Base-by-base conservation (phyloP, 768 basidiomycete genomes). In the Harrya chromipes region DNA sequence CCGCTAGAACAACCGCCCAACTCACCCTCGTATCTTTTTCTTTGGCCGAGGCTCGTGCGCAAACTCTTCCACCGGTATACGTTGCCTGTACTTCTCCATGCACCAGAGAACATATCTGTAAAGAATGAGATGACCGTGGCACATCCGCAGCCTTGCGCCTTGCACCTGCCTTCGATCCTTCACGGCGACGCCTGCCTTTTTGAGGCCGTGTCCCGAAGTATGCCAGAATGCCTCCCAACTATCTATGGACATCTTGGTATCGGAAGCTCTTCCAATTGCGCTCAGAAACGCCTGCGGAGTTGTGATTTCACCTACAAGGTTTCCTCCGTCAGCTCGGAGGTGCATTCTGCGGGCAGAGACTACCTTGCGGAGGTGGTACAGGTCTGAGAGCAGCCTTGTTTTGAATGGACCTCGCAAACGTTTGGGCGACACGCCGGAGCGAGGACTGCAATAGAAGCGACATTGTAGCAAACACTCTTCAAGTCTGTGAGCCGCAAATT, bases 101-200 rank as follows among this genome's bases (percentile, higher is more conserved):
- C 83, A 83, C 90, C 89, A 91, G 8, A 91, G 70, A 49, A 91
- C 81, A 59, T 93, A 93, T 62, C 90, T 92, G 56, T 14, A 38
- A 9, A 39, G 40, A 46, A 54, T 52, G 40, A 52, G 38, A 31
- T 47, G 14, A 47, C 35, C 46, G 29, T 39, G 49, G 17, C 12
- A 29, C 17, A 13, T 29, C 4, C 29, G 29, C 46, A 37, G n/a
- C 29, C 14, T 33, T 33, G 33, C 33, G 29, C 27, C 6, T 23
- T 31, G 20, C 26, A 70, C 80, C 47, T 57, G 84, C 90, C 83
- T 82, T 61, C 90, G 76, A 57, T 92, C 90, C 60, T 75, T 75
- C 24, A 87, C 79, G 34, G 71, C 69, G 9, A 93, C 47, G 4
- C 87, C 89, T 37, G 81, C 79, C 63, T 81, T 75, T 67, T 79